Base-by-base conservation (phyloP, 2,329 filamentous ascomycete genomes). In the Alternaria dauci region DNA sequence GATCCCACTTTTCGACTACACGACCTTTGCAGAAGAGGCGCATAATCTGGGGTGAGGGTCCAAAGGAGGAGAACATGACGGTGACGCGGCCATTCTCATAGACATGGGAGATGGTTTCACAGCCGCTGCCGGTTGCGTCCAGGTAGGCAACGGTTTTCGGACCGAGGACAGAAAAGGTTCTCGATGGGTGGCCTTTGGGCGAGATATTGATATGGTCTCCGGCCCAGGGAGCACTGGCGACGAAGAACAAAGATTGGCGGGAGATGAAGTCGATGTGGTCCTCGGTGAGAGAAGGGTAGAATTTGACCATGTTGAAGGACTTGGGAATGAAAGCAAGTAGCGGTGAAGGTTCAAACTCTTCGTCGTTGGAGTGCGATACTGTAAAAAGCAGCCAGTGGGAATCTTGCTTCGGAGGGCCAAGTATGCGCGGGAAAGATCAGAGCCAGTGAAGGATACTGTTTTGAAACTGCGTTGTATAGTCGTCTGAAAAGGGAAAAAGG, bases 21-120 rank as follows among this genome's bases (percentile, higher is more conserved):
- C 72, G 76, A 5, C 85, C 86, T 8, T 71, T 82, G 73, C 88
- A 90, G 73, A 89, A 91, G 51, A 90, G 81, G 5, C 89, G 81
- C 74, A 90, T 73, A 70, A 91, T 91, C 55, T 87, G 82, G 16
- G 89, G 88, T 0, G 80, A 72, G 4, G 80, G 67, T 1, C 85
- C 86, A 64, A 90, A 91, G 23, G 86, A 88, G 74, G 86, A 89
- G 79, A 93, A 92, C 84, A 93, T 88, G 71, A 94, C 79, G 6
- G 90, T 92, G 18, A 91, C 84, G 16, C 91, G 86, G 30, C 88
- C 89, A 70, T 94, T 94, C 72, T 94, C 91, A 73, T 92, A 89
- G 11, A 92, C 78, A 71, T 94, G 91, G 5, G 87, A 83, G 61
- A 94, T 89, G 3, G 91, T 94, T 80, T 94, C 91, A 71, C 85